A percentile compares a stretch with the other conserved stretches of the same genome.
phyloP scores from a whole-genome alignment of 805 yeast genomes.

The Saitoella complicata region DNA sequence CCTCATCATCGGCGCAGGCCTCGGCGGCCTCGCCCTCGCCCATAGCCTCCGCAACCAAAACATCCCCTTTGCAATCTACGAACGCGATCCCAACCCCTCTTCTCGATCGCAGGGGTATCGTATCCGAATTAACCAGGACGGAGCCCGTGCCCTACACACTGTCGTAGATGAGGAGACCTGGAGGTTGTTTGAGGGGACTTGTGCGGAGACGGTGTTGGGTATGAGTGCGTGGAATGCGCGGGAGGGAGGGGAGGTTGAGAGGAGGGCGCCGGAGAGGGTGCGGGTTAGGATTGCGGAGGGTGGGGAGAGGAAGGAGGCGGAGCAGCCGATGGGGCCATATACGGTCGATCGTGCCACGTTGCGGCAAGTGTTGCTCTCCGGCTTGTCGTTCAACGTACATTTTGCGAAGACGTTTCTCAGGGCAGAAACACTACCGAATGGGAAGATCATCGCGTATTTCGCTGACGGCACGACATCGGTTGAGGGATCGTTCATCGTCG shows the following conservation, averaged over 20 bases:
- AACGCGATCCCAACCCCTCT: constrained; percentile 1
- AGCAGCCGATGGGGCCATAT: not conserved
- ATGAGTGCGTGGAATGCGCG: not conserved
- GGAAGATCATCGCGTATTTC: not conserved
- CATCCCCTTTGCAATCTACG: constrained; percentile 1
- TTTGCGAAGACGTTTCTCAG: constrained; percentile 1
- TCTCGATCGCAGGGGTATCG: constrained; percentile 4
- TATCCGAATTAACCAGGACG: not conserved
- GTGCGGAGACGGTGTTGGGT: constrained; percentile 1
- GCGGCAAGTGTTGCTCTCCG: not conserved
- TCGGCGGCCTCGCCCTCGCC: constrained; percentile 4
- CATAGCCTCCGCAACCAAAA: not conserved
- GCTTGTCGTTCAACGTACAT: not conserved
- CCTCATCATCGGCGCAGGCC: constrained; percentile 3
- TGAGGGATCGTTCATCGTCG: constrained; percentile 1
- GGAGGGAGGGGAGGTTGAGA: not conserved
- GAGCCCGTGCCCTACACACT: constrained; percentile 1
- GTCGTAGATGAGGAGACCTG: not conserved
- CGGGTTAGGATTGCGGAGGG: not conserved
- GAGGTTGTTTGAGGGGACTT: constrained; percentile 1
- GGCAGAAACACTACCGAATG: not conserved
- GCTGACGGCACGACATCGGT: constrained; percentile 1
- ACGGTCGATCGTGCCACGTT: not conserved
- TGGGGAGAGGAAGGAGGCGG: not conserved
- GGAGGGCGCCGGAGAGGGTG: no score